Percentiles rank a stretch among this genome's conserved stretches.
Evolutionary conservation across 768 basidiomycete genomes (phyloP).

Genomic region (Pulveroboletus ravenelii): DNA sequence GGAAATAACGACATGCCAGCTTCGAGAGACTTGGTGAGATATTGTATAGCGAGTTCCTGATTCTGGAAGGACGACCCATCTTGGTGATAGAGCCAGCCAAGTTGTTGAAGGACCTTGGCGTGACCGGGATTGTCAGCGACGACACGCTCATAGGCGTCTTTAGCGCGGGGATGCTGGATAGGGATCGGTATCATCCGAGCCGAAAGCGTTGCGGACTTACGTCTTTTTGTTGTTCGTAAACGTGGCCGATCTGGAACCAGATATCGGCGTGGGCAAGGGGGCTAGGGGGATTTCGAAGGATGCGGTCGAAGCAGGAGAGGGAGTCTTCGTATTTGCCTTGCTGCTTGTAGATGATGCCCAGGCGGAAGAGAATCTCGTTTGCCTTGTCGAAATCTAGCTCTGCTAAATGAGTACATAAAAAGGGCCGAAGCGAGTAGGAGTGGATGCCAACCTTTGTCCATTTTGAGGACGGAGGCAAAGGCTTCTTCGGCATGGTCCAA

Average conservation of each 20-base stretch:
- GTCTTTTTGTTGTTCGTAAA: conserved; percentile 96
- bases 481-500: conserved; percentile 99
- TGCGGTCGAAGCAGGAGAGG: conserved; percentile 91
- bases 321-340: conserved; percentile 90
- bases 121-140: conserved; percentile 90
- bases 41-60: conserved; percentile 89
- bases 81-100: conserved; percentile 97
- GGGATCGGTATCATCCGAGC: conserved; percentile 7
- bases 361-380: conserved; percentile 95
- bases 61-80: conserved; percentile 93
- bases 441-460: conserved; percentile 80
- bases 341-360: conserved; percentile 99
- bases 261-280: conserved; percentile 97
- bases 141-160: conserved; percentile 95
- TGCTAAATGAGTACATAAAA: conserved; percentile 28
- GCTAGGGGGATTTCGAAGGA: conserved; percentile 90
- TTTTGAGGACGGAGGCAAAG: conserved; percentile 90
- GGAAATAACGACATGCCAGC: conserved; percentile 55
- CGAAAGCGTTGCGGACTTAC: conserved; percentile 41
- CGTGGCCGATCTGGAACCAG: conserved; percentile 99
- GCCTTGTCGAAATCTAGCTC: conserved; percentile 90
- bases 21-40: conserved; percentile 92
- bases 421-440: not conserved
- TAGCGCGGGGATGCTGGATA: conserved; percentile 75
- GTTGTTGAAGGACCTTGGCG: conserved; percentile 95